Percentiles rank a stretch among this genome's conserved stretches.
Conservation (phyloP, 257 asterid species). For the Capsicum baccatum region DNA sequence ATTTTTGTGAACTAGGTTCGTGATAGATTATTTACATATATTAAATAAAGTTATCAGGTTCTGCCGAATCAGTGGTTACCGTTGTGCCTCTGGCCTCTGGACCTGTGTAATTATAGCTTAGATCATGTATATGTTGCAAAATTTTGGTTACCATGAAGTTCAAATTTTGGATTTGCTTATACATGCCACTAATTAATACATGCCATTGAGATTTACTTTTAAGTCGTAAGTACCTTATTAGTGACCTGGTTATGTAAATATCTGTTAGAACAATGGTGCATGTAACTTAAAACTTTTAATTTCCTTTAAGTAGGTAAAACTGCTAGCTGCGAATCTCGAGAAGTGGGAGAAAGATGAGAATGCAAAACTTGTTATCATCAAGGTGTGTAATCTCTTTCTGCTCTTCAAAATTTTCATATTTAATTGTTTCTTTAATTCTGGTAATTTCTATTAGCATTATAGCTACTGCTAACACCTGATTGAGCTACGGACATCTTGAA, state of each 20-base stretch:
- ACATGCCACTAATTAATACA: not conserved
- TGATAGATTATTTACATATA: no score
- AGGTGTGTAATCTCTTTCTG: conserved; percentile 46
- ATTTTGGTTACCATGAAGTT: not conserved
- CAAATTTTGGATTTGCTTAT: no score
- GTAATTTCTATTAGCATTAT: not conserved
- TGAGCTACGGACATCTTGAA: not conserved
- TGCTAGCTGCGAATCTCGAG: conserved; percentile 76
- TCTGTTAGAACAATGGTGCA: not conserved
- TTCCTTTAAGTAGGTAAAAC: conserved; percentile 57
- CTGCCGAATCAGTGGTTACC: no score
- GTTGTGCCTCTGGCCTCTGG: no score
- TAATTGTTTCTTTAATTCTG: conserved; percentile 3
- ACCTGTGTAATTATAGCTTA: not conserved
- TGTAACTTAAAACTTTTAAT: not conserved
- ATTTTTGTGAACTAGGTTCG: no score
- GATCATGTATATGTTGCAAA: not conserved
- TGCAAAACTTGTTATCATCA: conserved; percentile 68
- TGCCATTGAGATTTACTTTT: not conserved
- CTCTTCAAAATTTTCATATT: conserved; percentile 16
- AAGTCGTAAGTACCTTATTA: not conserved
- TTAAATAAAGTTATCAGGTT: no score
- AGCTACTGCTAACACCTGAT: not conserved
- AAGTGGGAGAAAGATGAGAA: conserved; percentile 90
- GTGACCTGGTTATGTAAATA: not conserved